Evolutionary conservation across 2,329 filamentous ascomycete species (phyloP), one percentile per base, ranked within the genome.

Genomic region (Juglanconis sp.): DNA sequence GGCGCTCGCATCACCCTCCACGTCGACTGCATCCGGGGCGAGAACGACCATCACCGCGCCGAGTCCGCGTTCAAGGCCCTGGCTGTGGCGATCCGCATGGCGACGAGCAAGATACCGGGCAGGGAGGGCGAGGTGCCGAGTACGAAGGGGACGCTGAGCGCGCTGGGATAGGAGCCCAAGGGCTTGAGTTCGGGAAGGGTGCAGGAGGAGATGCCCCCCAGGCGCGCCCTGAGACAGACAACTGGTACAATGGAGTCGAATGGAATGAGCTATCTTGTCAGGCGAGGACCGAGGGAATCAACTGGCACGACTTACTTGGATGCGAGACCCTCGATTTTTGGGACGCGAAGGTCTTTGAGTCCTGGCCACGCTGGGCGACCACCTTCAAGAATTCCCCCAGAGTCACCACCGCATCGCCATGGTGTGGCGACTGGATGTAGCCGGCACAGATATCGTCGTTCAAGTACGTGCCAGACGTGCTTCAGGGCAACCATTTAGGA

Each of bases 21-120:
- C 79, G 91, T 99, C 61, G 92, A 97, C 77, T 96, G 91, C 76
- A 77, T 96, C 59, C 85, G 92, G 65, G 95, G 95, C 56, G 85
- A 90, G 64, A 99, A 98, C 76, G 95, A 98, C 77, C 95, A 98
- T 76, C 95, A 98, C 79, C 83, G 93, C 61, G 93, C 95, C 9
- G 95, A 98, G 84, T 95, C 90, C 73, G 95, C 94, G 15, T 97
- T 99, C 77, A 99, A 99, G 84, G 95, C 95, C 51, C 76, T 98
- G 66, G 95, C 95, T 0, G 87, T 97, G 49, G 95, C 95, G 7
- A 82, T 96, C 58, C 83, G 89, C 68, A 84, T 84, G 74, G 95
- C 95, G 9, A 94, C 88, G 53, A 83, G 84, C 54, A 83, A 86
- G 67, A 86, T 94, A 36, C 84, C 86, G 47, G 92, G 91, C 10